Evolutionary conservation across 1,284 basidiomycete species (phyloP).

Genomic region (Ustilago lituana): DNA sequence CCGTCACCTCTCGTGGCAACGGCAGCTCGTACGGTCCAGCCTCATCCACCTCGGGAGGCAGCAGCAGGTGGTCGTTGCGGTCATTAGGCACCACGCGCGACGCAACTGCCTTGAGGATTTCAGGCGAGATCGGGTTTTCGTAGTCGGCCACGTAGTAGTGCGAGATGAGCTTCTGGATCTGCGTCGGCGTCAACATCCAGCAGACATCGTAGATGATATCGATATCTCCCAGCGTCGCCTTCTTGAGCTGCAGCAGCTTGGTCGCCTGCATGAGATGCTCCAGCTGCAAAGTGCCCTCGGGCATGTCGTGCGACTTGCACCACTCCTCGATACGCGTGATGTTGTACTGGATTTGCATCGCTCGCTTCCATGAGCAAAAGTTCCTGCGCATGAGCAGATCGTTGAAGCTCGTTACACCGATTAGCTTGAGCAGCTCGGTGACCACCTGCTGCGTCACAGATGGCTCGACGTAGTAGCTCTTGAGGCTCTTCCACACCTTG

Average conservation of each 20-base stretch:
- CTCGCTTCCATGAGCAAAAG: constrained; percentile 99
- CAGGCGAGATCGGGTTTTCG: constrained; percentile 71
- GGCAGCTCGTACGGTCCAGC: constrained; percentile 67
- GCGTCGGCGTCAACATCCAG: constrained; percentile 99
- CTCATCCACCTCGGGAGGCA: constrained; percentile 67
- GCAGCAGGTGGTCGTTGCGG: constrained; percentile 65
- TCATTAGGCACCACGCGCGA: constrained; percentile 66
- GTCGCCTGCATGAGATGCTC: constrained; percentile 99
- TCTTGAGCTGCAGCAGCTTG: constrained; percentile 97
- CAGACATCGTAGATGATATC: constrained; percentile 98
- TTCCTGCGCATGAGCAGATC: constrained; percentile 98
- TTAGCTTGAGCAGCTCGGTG: constrained; percentile 93
- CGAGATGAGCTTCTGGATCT: constrained; percentile 98
- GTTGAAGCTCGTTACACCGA: constrained; percentile 98
- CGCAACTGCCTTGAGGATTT: constrained; percentile 67
- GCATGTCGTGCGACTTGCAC: constrained; percentile 81
- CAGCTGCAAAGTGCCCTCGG: constrained; percentile 94
- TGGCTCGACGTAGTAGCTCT: constrained; percentile 99
- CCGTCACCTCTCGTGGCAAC: constrained; percentile 64
- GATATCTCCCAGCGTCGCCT: constrained; percentile 79
- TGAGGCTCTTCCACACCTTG: constrained; percentile 97
- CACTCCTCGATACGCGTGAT: constrained; percentile 83
- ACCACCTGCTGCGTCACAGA: constrained; percentile 96
- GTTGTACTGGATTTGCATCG: constrained; percentile 68
- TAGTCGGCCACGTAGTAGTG: constrained; percentile 99